Conservation (phyloP, 148 eudicot species). For the Nyssa sinensis region DNA sequence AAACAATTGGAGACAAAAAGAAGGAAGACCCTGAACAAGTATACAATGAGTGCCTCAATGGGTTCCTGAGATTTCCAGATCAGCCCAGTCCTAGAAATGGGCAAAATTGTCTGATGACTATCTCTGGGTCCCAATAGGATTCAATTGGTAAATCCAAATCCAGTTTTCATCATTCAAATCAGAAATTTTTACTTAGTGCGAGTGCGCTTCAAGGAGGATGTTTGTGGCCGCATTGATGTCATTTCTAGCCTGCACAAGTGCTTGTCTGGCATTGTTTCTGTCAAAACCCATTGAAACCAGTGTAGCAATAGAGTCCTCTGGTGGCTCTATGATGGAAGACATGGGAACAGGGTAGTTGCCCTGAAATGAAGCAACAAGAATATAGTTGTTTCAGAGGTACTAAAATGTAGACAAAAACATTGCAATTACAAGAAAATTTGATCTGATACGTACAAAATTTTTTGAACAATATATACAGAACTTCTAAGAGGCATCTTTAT, state of each 20-base stretch:
- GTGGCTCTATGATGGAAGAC: conserved; percentile 53
- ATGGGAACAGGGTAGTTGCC: conserved; percentile 49
- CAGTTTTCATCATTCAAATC: not conserved
- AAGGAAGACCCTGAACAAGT: not conserved
- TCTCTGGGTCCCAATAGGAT: not conserved
- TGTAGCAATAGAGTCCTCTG: conserved; percentile 69
- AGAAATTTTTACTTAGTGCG: conserved; percentile 37
- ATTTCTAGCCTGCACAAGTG: conserved; percentile 81
- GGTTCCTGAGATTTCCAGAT: conserved; percentile 8
- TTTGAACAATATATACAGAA: no score
- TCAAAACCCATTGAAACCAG: conserved; percentile 97
- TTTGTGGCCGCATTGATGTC: conserved; percentile 86
- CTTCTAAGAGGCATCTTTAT: not conserved
- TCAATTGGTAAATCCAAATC: not conserved
- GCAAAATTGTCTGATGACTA: not conserved
- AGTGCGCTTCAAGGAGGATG: conserved; percentile 85
- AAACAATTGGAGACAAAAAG: not conserved
- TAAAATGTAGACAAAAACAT: not conserved
- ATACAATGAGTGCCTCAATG: not conserved
- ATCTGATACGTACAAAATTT: not conserved
- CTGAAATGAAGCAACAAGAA: conserved; percentile 32
- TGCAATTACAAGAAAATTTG: not conserved
- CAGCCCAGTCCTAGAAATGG: not conserved
- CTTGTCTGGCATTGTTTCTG: conserved; percentile 71
- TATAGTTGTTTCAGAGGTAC: not conserved